phyloP scores from a whole-genome alignment of 805 yeast species.

The Blastobotrys robertii region DNA sequence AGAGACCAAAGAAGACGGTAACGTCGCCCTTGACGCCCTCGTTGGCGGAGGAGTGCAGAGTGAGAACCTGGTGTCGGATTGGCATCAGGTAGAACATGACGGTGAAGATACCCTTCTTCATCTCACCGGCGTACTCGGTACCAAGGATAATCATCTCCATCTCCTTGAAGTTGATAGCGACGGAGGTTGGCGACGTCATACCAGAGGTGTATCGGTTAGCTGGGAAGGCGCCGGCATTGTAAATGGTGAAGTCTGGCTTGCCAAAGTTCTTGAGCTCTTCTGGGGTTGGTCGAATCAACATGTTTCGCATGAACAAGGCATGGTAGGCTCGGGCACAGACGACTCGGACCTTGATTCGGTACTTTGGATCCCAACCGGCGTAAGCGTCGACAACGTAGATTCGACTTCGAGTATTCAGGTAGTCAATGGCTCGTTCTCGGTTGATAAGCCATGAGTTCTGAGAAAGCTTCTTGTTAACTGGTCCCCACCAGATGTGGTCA shows the following conservation, averaged over 20 bases:
- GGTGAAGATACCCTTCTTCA: constrained; percentile 98
- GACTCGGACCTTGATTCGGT: constrained; percentile 90
- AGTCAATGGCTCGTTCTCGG: constrained; percentile 93
- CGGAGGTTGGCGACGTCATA: constrained; percentile 93
- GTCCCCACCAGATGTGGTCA: constrained; percentile 97
- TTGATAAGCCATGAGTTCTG: constrained; percentile 93
- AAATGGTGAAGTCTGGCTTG: constrained; percentile 95
- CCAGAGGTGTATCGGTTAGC: constrained; percentile 94
- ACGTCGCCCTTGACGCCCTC: constrained; percentile 85
- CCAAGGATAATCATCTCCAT: constrained; percentile 99
- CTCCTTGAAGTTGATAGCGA: constrained; percentile 90
- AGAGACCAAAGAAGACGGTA: constrained; percentile 89
- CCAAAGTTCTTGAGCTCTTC: constrained; percentile 86
- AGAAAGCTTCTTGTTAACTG: constrained; percentile 90
- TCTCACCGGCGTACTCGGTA: constrained; percentile 98
- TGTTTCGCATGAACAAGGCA: constrained; percentile 95
- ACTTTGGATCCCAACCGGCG: constrained; percentile 99
- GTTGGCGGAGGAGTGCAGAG: constrained; percentile 91
- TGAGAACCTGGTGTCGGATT: constrained; percentile 77
- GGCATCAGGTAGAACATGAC: constrained; percentile 99
- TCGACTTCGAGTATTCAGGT: constrained; percentile 89
- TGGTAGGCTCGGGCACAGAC: constrained; percentile 98
- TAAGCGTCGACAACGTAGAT: constrained; percentile 91
- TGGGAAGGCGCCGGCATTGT: constrained; percentile 98
- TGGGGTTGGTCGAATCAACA: constrained; percentile 89